Percentiles rank a stretch among this genome's conserved stretches.
phyloP scores from a whole-genome alignment of 2,329 filamentous ascomycete species.

The Aspergillus pseudoterreus region DNA sequence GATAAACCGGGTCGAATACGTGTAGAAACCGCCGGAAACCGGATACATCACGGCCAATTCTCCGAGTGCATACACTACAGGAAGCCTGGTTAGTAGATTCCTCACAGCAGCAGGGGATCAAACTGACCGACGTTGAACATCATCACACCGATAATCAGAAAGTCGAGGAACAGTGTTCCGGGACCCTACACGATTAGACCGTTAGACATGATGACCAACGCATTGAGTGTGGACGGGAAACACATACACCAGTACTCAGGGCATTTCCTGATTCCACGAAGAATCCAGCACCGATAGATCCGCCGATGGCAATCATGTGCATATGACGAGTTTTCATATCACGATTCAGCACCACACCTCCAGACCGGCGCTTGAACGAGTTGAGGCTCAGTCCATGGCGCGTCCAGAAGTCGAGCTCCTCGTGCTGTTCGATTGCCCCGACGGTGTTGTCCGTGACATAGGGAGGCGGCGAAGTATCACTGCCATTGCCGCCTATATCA shows the following conservation, averaged over 20 bases:
- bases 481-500: slow-evolving; percentile 3
- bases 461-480: slow-evolving; percentile 3
- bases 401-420: slow-evolving; percentile 20
- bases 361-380: slow-evolving; percentile 18
- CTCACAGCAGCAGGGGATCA: neutral
- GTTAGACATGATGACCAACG: neutral
- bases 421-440: neutral
- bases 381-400: slow-evolving; percentile 21
- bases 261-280: slow-evolving; percentile 17
- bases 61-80: slow-evolving; percentile 57
- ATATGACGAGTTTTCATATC: slow-evolving; percentile 30
- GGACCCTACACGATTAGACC: slow-evolving; percentile 3
- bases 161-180: slow-evolving; percentile 33
- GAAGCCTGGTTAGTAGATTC: neutral
- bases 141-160: slow-evolving; percentile 56
- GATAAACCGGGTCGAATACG: slow-evolving; percentile 58
- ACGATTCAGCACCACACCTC: slow-evolving; percentile 17
- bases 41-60: slow-evolving; percentile 61
- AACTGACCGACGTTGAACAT: slow-evolving; percentile 41
- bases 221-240: no score
- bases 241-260: slow-evolving; percentile 12
- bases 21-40: slow-evolving; percentile 60
- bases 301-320: slow-evolving; percentile 38
- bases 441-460: slow-evolving; percentile 6
- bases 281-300: slow-evolving; percentile 16